These are phyloP conservation scores for Dioszegia hungarica DNA, from an alignment of 768 basidiomycete species.

Conservation along the genomic window DNA sequence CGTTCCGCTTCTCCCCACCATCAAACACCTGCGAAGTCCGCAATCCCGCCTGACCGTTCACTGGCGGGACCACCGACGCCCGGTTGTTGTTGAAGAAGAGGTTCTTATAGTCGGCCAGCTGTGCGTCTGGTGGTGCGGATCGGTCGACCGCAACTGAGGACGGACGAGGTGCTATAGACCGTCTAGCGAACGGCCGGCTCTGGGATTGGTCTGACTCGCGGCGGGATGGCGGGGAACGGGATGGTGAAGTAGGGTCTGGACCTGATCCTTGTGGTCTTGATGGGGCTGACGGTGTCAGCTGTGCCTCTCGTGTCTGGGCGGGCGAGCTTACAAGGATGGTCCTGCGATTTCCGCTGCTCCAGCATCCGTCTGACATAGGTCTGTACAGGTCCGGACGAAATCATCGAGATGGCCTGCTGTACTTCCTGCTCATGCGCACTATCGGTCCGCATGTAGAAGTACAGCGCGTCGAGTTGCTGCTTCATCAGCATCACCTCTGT, in stretches of 20 bases:
- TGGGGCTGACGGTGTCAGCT: constrained; percentile 10
- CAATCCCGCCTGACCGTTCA: not conserved
- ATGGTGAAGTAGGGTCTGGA: constrained; percentile 17
- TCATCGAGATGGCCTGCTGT: constrained; percentile 23
- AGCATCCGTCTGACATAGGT: constrained; percentile 34
- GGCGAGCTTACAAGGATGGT: constrained; percentile 11
- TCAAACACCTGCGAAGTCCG: not conserved
- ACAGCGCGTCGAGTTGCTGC: constrained; percentile 84
- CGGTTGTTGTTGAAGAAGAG: constrained; percentile 22
- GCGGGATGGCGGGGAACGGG: constrained; percentile 12
- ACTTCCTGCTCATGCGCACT: constrained; percentile 53
- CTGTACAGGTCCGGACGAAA: constrained; percentile 25
- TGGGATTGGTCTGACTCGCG: constrained; percentile 10
- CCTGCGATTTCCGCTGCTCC: constrained; percentile 24
- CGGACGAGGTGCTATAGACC: constrained; percentile 30
- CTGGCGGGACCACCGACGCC: not conserved
- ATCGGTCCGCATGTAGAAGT: constrained; percentile 85
- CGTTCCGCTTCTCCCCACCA: not conserved
- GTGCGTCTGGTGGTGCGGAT: constrained; percentile 32
- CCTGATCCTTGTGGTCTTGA: constrained; percentile 15
- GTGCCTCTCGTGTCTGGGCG: not conserved
- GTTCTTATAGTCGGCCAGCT: constrained; percentile 36
- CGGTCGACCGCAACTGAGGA: constrained; percentile 30
- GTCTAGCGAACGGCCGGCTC: constrained; percentile 10
- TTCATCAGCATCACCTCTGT: not conserved